Percentiles rank a stretch among this genome's conserved stretches.
phyloP scores from a whole-genome alignment of 345 rosid species.

The Eucalyptus urophylla region DNA sequence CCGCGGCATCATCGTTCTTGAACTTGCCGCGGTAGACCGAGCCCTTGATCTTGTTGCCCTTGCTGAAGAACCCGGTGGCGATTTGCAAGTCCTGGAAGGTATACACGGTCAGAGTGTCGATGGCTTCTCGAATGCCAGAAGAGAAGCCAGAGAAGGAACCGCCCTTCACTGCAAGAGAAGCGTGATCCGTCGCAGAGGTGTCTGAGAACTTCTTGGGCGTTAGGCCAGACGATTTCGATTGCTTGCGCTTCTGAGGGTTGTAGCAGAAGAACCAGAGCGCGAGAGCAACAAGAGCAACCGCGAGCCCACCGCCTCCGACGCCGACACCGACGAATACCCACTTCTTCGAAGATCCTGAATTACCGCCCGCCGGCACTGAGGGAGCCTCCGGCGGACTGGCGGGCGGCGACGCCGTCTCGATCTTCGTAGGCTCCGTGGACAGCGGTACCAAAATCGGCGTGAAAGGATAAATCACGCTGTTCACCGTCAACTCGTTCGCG shows the following conservation, averaged over 20 bases:
- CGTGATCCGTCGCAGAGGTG: conserved; percentile 8
- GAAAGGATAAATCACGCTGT: conserved; percentile 26
- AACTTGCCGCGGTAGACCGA: conserved; percentile 55
- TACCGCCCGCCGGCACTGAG: background rate
- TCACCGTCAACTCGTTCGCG: conserved; percentile 31
- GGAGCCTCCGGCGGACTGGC: conserved; percentile 2
- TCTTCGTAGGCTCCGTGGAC: conserved; percentile 22
- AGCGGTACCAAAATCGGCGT: conserved; percentile 66
- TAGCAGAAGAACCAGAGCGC: conserved; percentile 18
- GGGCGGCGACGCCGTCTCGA: background rate
- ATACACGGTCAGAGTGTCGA: conserved; percentile 57
- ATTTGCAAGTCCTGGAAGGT: conserved; percentile 39
- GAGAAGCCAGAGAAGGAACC: conserved; percentile 21
- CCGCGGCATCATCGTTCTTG: conserved; percentile 64
- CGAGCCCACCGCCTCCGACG: conserved; percentile 28
- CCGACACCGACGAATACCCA: conserved; percentile 54
- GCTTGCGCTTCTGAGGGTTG: background rate
- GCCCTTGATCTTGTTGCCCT: conserved; percentile 47
- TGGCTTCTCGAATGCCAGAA: conserved; percentile 27
- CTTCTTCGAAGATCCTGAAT: conserved; percentile 32
- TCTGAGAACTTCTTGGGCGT: conserved; percentile 8
- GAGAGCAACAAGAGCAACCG: conserved; percentile 6
- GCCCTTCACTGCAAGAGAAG: conserved; percentile 1
- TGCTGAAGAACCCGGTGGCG: conserved; percentile 53
- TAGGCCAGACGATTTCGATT: background rate